Base-by-base conservation (phyloP, 768 basidiomycete genomes). In the Boletus pseudo-olivaceus region DNA sequence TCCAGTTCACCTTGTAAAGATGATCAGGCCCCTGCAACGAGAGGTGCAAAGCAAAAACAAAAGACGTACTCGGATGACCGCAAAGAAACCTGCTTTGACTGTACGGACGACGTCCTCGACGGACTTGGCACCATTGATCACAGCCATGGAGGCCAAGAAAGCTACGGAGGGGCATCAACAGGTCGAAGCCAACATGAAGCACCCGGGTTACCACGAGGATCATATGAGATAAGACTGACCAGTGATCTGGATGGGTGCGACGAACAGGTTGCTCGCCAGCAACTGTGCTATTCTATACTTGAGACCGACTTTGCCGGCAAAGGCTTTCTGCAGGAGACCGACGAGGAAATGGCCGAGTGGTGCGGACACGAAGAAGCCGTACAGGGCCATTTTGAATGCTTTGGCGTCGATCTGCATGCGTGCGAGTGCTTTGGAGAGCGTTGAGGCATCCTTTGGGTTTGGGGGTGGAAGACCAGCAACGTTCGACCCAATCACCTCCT, bases 331-430 rank as follows among this genome's bases (percentile, higher is more conserved):
- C 54, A 94, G 72, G 38, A 76, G 61, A 50, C 86, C 83, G 19
- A 90, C 81, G 56, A 93, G 82, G 67, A 79, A 71, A 65, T 95
- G 93, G 39, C 83, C 79, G 30, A 95, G 67, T 0, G 93, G 93
- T 7, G 91, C 93, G 12, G 90, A 90, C 38, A 95, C 79, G 60
- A 88, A 77, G 73, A 88, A 83, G 55, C 93, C 93, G 65, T 92
- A 93, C 20, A 87, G 47, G 1, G 83, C 88, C 86, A 94, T 91
- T 71, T 94, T 92, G 62, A 88, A 51, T 7, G 93, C 89, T 62
- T 84, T 87, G 56, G 74, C 53, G 66, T 90, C 78, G 48, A 93
- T 69, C 66, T 88, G 84, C 6, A 74, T 73, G 44, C 70, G 74
- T 5, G 81, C 82, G 45, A 88, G 78, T 17, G 74, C 65, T 58